A percentile compares a stretch with the other conserved stretches of the same genome.
These are phyloP conservation scores for Isoetes engelmannii DNA, from an alignment of 83 land plant genomes.

Conservation along the genomic window DNA sequence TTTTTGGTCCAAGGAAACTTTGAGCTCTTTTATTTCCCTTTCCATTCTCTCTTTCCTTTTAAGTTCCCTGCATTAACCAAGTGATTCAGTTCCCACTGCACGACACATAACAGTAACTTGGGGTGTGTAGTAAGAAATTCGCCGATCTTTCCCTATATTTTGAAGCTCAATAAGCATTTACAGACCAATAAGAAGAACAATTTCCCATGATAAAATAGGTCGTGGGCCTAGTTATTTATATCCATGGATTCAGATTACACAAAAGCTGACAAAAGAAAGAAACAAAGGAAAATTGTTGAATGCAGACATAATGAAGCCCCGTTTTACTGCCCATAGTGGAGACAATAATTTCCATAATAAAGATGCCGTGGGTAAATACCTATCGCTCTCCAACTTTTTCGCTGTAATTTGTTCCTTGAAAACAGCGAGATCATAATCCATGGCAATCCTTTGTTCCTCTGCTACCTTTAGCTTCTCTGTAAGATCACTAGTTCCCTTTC, in stretches of 20 bases:
- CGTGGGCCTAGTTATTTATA: no score
- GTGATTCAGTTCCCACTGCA: background rate
- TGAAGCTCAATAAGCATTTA: no score
- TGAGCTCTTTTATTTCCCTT: constrained; percentile 20
- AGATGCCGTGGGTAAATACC: constrained; percentile 4
- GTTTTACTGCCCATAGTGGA: no score
- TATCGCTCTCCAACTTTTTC: constrained; percentile 20
- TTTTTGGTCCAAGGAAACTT: constrained; percentile 14
- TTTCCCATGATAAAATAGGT: no score
- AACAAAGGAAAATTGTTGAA: no score
- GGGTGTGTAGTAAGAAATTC: no score
- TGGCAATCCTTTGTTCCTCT: constrained; percentile 19
- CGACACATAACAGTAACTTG: no score
- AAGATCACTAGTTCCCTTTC: constrained; percentile 20
- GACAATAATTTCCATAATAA: background rate
- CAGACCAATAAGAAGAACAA: no score
- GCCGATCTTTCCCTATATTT: no score
- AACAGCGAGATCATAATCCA: constrained; percentile 18
- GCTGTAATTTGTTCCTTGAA: constrained; percentile 17
- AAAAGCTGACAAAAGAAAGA: no score
- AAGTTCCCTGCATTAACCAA: constrained; percentile 17
- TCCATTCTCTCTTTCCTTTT: constrained; percentile 35
- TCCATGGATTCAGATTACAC: no score
- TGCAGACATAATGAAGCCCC: no score
- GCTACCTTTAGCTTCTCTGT: constrained; percentile 14